Evolutionary conservation across 129 eudicot genomes (phyloP), one percentile per base, ranked within the genome.

Genomic region (Deinandra increscens): DNA sequence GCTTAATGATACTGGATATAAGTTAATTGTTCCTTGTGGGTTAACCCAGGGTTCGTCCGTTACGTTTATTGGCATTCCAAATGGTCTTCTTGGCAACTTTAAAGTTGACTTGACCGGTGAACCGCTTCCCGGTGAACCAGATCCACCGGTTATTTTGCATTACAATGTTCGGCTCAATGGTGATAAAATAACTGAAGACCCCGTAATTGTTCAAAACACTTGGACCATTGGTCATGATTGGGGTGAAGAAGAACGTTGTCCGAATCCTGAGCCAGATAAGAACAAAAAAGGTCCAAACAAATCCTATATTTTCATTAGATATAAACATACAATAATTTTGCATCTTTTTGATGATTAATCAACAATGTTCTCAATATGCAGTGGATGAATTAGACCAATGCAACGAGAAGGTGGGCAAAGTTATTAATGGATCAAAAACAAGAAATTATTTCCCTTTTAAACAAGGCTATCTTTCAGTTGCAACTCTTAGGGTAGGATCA

Each of bases 211-310:
- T 45, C 98, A 92, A 78, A 92, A 92, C 61, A 84, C 98, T 22
- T 92, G 98, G 98, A 88, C 96, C 39, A 67, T 79, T 71, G 92
- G 81, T 68, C 99, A 85, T 81, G 95, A 93, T 65, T 93, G 99
- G 99, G 99, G 95, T 53, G 97, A 87, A 18, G 99, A 93, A 75
- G 88, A 87, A 84, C 92, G 99, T 10, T 93, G 99, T 67, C 99
- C 99, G 63, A 64, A 85, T 54, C 85, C 95, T 9, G 83, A 78
- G 26, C 78, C 79, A 37, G 87, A 79, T 36, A 81, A 81, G 55
- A 85, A 73, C 72, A 89, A 87, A 75, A 87, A 89, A 83, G 99
- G 97, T 89, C 78, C 37, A 4, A 14, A 37, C 38, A 34, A n/a
- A 34, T 15, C 9, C 66, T 55, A 23, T 23, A 11, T 4, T 55